These are phyloP conservation scores for Maudiozyma serrabonitensis DNA, from an alignment of 805 yeast genomes.

Conservation along the genomic window DNA sequence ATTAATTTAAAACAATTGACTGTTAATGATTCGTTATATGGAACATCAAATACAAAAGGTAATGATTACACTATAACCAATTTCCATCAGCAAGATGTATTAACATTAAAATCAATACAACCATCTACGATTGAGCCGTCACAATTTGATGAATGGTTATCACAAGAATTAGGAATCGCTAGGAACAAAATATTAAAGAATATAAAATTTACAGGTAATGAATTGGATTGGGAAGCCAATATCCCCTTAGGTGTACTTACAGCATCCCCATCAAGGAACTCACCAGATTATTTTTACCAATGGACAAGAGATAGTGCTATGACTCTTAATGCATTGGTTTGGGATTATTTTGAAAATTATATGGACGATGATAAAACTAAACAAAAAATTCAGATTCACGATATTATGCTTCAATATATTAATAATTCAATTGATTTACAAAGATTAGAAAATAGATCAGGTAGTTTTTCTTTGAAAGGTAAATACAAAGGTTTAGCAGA, in stretches of 20 bases:
- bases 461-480: slow-evolving; percentile 34
- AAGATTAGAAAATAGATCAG: slow-evolving; percentile 58
- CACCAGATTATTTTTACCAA: slow-evolving; percentile 79
- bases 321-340: slow-evolving; percentile 50
- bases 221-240: not conserved
- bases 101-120: slow-evolving; percentile 8
- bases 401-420: slow-evolving; percentile 51
- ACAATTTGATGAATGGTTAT: slow-evolving; percentile 31
- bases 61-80: not conserved
- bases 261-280: slow-evolving; percentile 66
- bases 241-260: slow-evolving; percentile 52
- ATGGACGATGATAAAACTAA: not conserved
- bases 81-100: not conserved
- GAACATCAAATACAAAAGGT: not conserved
- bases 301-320: slow-evolving; percentile 91
- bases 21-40: not conserved
- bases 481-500: slow-evolving; percentile 65
- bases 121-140: slow-evolving; percentile 6
- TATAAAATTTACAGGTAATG: slow-evolving; percentile 33
- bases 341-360: not conserved
- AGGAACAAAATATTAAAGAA: slow-evolving; percentile 37
- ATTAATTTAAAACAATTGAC: not conserved
- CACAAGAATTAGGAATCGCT: slow-evolving; percentile 33
- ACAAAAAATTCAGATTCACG: slow-evolving; percentile 7
- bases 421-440: slow-evolving; percentile 52